These are phyloP conservation scores for Triticum dicoccoides DNA, from an alignment of 176 grass and related monocot genomes.

Conservation along the genomic window DNA sequence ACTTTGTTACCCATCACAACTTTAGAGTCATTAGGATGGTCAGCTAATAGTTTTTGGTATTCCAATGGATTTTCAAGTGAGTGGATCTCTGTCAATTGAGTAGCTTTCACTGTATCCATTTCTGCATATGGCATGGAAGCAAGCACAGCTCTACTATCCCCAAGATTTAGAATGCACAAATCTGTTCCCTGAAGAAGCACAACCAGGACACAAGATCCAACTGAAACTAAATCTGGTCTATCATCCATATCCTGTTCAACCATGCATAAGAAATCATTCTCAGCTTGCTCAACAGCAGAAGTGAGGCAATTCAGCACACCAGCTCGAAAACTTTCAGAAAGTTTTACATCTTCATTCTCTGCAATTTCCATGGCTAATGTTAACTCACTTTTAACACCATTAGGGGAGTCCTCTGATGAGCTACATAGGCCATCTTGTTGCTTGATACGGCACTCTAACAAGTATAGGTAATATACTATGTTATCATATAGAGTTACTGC, in stretches of 20 bases:
- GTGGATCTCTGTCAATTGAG: constrained; percentile 86
- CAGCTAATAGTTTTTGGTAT: constrained; percentile 60
- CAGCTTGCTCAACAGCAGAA: constrained; percentile 84
- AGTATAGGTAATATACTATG: constrained; percentile 80
- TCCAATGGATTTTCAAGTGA: constrained; percentile 71
- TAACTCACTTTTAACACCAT: constrained; percentile 57
- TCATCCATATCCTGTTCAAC: constrained; percentile 94
- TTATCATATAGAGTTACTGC: constrained; percentile 93
- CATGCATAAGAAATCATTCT: constrained; percentile 85
- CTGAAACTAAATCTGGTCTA: constrained; percentile 92
- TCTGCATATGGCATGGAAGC: constrained; percentile 48
- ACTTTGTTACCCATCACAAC: constrained; percentile 71
- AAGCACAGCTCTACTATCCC: constrained; percentile 94
- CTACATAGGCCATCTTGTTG: constrained; percentile 35
- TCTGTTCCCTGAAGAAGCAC: constrained; percentile 81
- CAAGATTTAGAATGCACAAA: constrained; percentile 87
- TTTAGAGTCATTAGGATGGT: constrained; percentile 72
- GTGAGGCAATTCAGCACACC: constrained; percentile 81
- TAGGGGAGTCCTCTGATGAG: constrained; percentile 23
- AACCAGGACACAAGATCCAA: constrained; percentile 89
- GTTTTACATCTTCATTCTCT: constrained; percentile 54
- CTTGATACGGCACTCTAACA: constrained; percentile 71
- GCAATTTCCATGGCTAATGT: constrained; percentile 60
- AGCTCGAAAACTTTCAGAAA: constrained; percentile 57
- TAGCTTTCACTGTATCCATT: constrained; percentile 47